Evolutionary conservation across 371 early-diverging fungal genomes (phyloP).

Genomic region (Actinomortierella wolfii): DNA sequence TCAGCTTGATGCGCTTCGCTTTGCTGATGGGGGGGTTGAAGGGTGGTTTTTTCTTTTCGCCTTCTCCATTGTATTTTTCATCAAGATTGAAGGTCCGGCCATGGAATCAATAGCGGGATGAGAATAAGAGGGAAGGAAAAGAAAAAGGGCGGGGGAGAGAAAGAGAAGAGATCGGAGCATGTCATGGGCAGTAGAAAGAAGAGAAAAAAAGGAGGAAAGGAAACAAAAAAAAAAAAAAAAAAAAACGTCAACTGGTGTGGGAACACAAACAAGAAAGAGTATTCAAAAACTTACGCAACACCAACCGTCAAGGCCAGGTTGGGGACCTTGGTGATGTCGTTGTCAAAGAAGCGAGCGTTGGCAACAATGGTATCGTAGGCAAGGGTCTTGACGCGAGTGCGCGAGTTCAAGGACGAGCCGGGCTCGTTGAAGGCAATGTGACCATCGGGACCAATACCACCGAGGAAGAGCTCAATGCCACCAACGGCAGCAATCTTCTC

Average conservation of each 20-base stretch:
- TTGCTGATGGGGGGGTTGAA: too few species aligned
- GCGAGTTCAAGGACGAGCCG: constrained; percentile 84
- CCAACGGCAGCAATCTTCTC: constrained; percentile 77
- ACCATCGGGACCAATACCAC: constrained; percentile 90
- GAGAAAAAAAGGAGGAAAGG: neutral
- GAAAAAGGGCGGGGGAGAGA: constrained; percentile 15
- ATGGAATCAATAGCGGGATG: too few species aligned
- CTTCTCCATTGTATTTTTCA: too few species aligned
- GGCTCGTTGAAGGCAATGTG: constrained; percentile 94
- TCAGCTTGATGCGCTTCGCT: too few species aligned
- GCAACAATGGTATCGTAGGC: constrained; percentile 92
- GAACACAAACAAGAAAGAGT: neutral
- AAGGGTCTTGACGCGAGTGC: constrained; percentile 87
- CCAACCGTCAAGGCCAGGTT: constrained; percentile 90
- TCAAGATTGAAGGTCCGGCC: too few species aligned
- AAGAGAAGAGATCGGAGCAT: neutral
- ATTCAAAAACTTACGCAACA: constrained; percentile 64
- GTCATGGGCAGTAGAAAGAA: neutral
- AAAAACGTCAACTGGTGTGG: neutral
- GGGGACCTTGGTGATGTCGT: constrained; percentile 87
- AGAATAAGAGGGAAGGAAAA: neutral
- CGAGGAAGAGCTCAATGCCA: constrained; percentile 84
- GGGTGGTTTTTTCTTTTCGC: too few species aligned
- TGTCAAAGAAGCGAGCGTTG: constrained; percentile 88
- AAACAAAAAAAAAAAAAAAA: neutral